A percentile compares a stretch with the other conserved stretches of the same genome.
Conservation (phyloP, 2,329 filamentous ascomycete genomes). For the Trichoderma atroviride region DNA sequence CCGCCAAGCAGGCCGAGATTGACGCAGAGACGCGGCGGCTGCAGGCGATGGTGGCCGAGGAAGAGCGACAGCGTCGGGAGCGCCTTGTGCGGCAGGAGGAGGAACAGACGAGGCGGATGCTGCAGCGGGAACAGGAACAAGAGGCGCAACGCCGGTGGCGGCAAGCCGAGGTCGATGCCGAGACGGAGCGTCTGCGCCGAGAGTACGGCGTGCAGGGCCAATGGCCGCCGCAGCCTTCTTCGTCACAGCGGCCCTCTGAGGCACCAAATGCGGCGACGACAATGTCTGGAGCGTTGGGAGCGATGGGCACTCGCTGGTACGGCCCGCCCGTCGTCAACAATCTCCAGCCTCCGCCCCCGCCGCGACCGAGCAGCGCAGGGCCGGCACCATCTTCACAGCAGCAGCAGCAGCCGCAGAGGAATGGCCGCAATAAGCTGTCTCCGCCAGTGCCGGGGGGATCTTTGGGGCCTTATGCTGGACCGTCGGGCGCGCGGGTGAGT, state of each 20-base stretch:
- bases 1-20: slow-evolving; percentile 48
- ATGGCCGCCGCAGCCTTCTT: slow-evolving; percentile 36
- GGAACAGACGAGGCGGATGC: slow-evolving; percentile 63
- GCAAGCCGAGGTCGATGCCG: slow-evolving; percentile 67
- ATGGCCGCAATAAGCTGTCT: slow-evolving; percentile 29
- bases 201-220: slow-evolving; percentile 65
- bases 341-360: slow-evolving; percentile 41
- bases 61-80: slow-evolving; percentile 58
- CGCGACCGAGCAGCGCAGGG: slow-evolving; percentile 53
- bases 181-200: slow-evolving; percentile 78
- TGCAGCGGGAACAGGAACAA: slow-evolving; percentile 67
- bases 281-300: slow-evolving; percentile 25
- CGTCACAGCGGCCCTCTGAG: slow-evolving; percentile 36
- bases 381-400: slow-evolving; percentile 28
- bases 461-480: slow-evolving; percentile 35
- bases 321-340: slow-evolving; percentile 30
- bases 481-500: slow-evolving; percentile 49
- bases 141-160: slow-evolving; percentile 55
- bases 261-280: not conserved
- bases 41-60: slow-evolving; percentile 53
- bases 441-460: slow-evolving; percentile 33
- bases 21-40: slow-evolving; percentile 80
- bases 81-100: slow-evolving; percentile 60
- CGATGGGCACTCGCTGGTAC: slow-evolving; percentile 28
- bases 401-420: slow-evolving; percentile 25